Evolutionary conservation across 345 rosid genomes (phyloP).

Genomic region (Eucalyptus pumila): DNA sequence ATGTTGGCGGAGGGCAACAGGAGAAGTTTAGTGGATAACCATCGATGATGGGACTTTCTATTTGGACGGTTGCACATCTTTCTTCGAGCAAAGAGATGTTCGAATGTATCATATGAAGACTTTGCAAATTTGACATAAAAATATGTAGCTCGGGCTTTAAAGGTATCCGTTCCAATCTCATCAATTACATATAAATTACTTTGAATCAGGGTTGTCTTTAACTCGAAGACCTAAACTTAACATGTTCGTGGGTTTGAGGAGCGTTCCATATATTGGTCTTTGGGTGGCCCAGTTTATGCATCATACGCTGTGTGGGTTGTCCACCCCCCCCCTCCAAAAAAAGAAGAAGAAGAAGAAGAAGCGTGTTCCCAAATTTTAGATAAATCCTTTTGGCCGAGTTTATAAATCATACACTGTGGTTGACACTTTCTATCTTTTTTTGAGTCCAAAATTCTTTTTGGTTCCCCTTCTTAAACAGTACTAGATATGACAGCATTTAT

Average conservation of each 20-base stretch:
- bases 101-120: not conserved
- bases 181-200: not conserved
- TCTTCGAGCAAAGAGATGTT: not conserved
- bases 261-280: not conserved
- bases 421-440: not conserved
- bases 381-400: not conserved
- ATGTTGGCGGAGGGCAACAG: not conserved
- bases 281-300: not conserved
- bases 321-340: not conserved
- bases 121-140: not conserved
- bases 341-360: too few relatives aligned
- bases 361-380: not conserved
- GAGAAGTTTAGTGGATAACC: not conserved
- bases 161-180: not conserved
- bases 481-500: not conserved
- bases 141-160: not conserved
- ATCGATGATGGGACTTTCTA: not conserved
- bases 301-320: not conserved
- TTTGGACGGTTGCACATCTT: not conserved
- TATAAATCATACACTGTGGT: not conserved
- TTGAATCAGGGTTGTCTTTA: not conserved
- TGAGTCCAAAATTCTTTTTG: not conserved
- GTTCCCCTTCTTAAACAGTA: not conserved
- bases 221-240: not conserved
- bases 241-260: not conserved